These are phyloP conservation scores for Ceratobasidium sp. DNA, from an alignment of 1,284 basidiomycete species.

Conservation along the genomic window DNA sequence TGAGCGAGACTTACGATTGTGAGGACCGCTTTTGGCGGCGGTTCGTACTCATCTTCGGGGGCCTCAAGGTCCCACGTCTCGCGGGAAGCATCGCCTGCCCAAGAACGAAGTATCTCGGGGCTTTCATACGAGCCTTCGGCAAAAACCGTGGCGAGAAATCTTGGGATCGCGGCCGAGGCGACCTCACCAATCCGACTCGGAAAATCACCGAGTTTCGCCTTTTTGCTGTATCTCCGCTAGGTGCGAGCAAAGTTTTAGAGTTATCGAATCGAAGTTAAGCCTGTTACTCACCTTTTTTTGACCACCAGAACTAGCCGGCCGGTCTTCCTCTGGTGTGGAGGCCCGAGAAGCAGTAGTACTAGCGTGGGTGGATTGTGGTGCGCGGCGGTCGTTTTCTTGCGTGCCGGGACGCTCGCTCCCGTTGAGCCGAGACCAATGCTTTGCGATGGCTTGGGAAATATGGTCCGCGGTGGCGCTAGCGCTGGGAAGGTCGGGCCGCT, in stretches of 20 bases:
- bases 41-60: constrained; percentile 4
- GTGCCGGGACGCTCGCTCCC: neutral
- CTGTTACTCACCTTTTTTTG: neutral
- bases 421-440: constrained; percentile 1
- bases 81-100: constrained; percentile 9
- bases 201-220: constrained; percentile 9
- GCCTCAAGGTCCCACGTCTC: neutral
- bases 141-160: constrained; percentile 15
- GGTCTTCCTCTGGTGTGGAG: neutral
- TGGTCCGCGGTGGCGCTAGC: constrained; percentile 9
- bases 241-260: no score
- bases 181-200: neutral
- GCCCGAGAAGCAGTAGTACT: neutral
- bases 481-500: neutral
- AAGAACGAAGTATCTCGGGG: constrained; percentile 3
- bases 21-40: constrained; percentile 14
- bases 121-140: constrained; percentile 11
- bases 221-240: neutral
- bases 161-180: constrained; percentile 19
- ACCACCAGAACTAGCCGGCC: neutral
- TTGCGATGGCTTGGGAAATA: constrained; percentile 7
- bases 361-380: neutral
- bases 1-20: neutral
- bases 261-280: neutral
- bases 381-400: neutral